A percentile compares a stretch with the other conserved stretches of the same genome.
Conservation (phyloP, 495 filamentous ascomycete genomes). For the Apiosordaria backusii region DNA sequence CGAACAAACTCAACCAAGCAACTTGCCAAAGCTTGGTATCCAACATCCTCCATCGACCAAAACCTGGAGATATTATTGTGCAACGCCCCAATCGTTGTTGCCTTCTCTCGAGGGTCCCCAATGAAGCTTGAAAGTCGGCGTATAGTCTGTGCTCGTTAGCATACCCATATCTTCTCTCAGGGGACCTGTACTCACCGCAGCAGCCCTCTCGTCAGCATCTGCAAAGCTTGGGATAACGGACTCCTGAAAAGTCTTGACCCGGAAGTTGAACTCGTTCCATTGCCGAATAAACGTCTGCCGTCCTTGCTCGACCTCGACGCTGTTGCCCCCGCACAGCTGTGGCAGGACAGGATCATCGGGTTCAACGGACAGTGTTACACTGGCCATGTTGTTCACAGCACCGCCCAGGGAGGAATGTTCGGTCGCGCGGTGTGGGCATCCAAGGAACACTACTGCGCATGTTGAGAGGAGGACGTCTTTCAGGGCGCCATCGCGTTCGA, state of each 20-base stretch:
- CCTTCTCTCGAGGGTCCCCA: slow-evolving; percentile 32
- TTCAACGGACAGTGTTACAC: slow-evolving; percentile 24
- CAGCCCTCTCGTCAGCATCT: slow-evolving; percentile 20
- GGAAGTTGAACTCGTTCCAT: slow-evolving; percentile 38
- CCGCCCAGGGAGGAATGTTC: slow-evolving; percentile 29
- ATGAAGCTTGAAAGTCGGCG: slow-evolving; percentile 32
- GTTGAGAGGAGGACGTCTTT: slow-evolving; percentile 33
- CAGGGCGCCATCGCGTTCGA: slow-evolving; percentile 26
- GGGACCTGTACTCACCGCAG: slow-evolving; percentile 20
- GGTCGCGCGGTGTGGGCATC: slow-evolving; percentile 33
- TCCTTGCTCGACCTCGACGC: slow-evolving; percentile 23
- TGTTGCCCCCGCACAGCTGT: slow-evolving; percentile 32
- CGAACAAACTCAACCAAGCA: slow-evolving; percentile 19
- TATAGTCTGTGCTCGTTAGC: slow-evolving; percentile 20
- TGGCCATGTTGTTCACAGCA: slow-evolving; percentile 35
- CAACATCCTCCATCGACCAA: slow-evolving; percentile 27
- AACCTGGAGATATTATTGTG: slow-evolving; percentile 35
- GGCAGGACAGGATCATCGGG: slow-evolving; percentile 27
- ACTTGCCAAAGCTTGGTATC: slow-evolving; percentile 26
- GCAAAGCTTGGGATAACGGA: slow-evolving; percentile 22
- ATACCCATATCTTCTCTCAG: not conserved
- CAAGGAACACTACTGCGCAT: slow-evolving; percentile 33
- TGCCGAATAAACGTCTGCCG: slow-evolving; percentile 29
- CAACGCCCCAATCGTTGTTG: slow-evolving; percentile 30
- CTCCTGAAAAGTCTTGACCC: slow-evolving; percentile 41